Percentiles rank a stretch among this genome's conserved stretches.
Conservation (phyloP, 2,329 filamentous ascomycete genomes). For the Nectriaceae sp. region DNA sequence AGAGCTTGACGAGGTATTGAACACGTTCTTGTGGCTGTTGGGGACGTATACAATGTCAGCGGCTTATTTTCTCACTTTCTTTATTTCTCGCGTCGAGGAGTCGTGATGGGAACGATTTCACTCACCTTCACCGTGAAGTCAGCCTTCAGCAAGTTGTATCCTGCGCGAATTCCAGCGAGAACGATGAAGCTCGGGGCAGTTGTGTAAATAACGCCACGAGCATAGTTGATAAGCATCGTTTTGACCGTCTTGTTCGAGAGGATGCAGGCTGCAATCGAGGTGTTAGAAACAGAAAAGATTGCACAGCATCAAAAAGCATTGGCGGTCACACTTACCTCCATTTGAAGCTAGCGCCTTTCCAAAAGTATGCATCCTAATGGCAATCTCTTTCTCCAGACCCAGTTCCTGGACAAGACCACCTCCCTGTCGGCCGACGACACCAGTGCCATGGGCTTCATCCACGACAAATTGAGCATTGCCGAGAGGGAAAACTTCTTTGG, state of each 20-base stretch:
- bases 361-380: conserved; percentile 52
- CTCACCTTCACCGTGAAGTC: conserved; percentile 12
- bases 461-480: conserved; percentile 52
- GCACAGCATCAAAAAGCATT: neutral
- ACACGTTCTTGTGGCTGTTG: conserved; percentile 12
- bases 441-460: conserved; percentile 58
- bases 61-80: too few relatives aligned
- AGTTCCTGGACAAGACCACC: conserved; percentile 50
- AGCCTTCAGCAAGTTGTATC: conserved; percentile 16
- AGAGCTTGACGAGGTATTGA: conserved; percentile 29
- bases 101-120: neutral
- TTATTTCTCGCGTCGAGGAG: too few relatives aligned
- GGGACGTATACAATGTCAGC: neutral
- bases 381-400: conserved; percentile 51
- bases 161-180: conserved; percentile 21
- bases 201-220: conserved; percentile 20
- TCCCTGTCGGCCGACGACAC: conserved; percentile 50
- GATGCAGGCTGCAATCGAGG: conserved; percentile 14
- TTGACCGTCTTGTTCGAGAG: conserved; percentile 19
- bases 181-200: conserved; percentile 21
- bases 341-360: conserved; percentile 51
- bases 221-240: conserved; percentile 20
- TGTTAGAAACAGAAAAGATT: neutral
- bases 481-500: conserved; percentile 33
- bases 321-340: conserved; percentile 26